These are phyloP conservation scores for Thielaviopsis musarum DNA, from an alignment of 2,329 filamentous ascomycete species.

Conservation along the genomic window DNA sequence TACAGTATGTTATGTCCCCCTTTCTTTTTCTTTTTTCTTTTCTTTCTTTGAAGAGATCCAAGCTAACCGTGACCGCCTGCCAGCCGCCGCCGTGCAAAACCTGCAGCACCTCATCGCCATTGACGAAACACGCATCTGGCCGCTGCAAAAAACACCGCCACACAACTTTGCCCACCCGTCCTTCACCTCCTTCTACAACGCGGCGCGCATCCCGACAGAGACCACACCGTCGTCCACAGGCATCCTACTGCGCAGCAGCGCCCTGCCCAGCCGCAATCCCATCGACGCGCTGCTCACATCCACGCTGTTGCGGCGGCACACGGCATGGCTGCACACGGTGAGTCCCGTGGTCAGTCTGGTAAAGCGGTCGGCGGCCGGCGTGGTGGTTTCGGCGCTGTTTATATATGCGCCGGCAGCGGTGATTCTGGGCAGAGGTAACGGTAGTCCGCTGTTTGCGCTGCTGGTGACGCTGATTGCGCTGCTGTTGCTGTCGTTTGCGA, in stretches of 20 bases:
- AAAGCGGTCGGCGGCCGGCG: not conserved
- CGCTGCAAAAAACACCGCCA: not conserved
- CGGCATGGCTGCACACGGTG: no score
- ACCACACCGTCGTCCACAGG: not conserved
- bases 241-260: no score
- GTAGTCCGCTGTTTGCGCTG: no score
- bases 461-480: no score
- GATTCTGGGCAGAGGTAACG: no score
- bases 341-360: not conserved
- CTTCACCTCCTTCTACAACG: not conserved
- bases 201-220: not conserved
- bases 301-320: no score
- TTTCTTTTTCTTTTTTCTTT: no score
- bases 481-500: no score
- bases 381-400: not conserved
- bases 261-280: not conserved
- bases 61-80: no score
- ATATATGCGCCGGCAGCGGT: not conserved
- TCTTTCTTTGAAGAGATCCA: no score
- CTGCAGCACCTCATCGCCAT: not conserved
- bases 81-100: not conserved
- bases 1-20: no score
- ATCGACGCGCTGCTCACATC: not conserved
- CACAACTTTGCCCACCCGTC: not conserved
- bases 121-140: not conserved